phyloP scores from a whole-genome alignment of 257 asterid species.

The Solanum sejunctum region DNA sequence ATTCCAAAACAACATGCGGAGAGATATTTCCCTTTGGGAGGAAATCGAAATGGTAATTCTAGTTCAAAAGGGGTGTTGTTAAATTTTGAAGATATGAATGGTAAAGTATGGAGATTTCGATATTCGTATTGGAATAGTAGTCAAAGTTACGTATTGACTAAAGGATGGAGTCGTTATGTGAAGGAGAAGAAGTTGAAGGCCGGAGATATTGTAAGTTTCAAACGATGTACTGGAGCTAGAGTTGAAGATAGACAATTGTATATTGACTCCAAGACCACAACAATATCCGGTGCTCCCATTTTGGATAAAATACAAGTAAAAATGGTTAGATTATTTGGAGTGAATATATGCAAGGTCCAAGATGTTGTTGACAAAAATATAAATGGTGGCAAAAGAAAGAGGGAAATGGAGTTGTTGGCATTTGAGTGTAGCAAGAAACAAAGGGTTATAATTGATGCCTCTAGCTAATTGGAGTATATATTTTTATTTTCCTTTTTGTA shows the following conservation, averaged over 20 bases:
- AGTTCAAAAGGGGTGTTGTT: slow-evolving; percentile 32
- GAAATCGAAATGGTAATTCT: not conserved
- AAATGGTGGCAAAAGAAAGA: not conserved
- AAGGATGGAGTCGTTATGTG: slow-evolving; percentile 69
- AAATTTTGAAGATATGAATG: slow-evolving; percentile 43
- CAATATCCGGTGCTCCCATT: not conserved
- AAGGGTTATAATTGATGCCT: not conserved
- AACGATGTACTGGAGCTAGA: slow-evolving; percentile 19
- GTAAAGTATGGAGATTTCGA: slow-evolving; percentile 58
- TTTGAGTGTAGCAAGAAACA: slow-evolving; percentile 4
- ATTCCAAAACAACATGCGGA: slow-evolving; percentile 36
- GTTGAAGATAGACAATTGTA: slow-evolving; percentile 25
- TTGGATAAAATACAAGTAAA: slow-evolving; percentile 3
- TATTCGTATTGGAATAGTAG: slow-evolving; percentile 69
- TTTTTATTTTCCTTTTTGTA: not conserved
- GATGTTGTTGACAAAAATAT: not conserved
- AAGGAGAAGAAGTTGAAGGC: slow-evolving; percentile 50
- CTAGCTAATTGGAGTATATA: not conserved
- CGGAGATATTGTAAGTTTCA: slow-evolving; percentile 43
- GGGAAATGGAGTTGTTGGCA: slow-evolving; percentile 1
- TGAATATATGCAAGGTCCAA: slow-evolving; percentile 16
- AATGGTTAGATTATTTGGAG: slow-evolving; percentile 46
- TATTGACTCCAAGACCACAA: slow-evolving; percentile 28
- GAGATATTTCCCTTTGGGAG: slow-evolving; percentile 45
- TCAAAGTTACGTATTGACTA: slow-evolving; percentile 59